Evolutionary conservation across 2,329 filamentous ascomycete species (phyloP), one percentile per base, ranked within the genome.

Genomic region (Ophiosphaerella narmari): DNA sequence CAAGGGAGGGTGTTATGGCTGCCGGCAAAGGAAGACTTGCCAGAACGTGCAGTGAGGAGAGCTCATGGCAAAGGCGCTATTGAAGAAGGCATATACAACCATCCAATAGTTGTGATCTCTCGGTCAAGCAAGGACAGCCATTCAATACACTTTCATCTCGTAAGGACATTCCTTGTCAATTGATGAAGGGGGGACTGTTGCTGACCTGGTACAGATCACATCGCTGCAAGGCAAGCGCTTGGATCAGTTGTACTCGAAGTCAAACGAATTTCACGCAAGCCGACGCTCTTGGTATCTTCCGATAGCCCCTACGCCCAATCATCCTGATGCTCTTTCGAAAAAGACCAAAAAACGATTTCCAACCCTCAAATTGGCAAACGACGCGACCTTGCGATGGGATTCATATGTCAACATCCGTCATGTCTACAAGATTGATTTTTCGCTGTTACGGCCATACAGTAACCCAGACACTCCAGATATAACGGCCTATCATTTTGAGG

Each of bases 391-490:
- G 26, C 62, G 62, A 14, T 67, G 66, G 57, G 59, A 68, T 9
- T 71, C 67, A 1, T 72, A 70, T 44, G 68, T 72, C 24, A 71
- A 72, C 37, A 61, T 71, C 12, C 60, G 66, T 9, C 57, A 70
- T 42, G 59, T 73, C 1, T 73, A 73, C 54, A 64, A 64, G 34
- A 66, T 71, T 41, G 60, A 71, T 7, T 67, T 65, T 63, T 52
- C 57, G 7, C 45, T 61, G 23, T 50, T 74, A 18, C 59, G 52
- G 26, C 32, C 57, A 6, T 72, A 71, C 26, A 43, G 48, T 5
- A 70, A 70, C 39, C 57, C 64, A 7, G 59, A 66, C 11, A 62
- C 46, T 1, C 62, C 65, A 2, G 18, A 48, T 4, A 45, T 36
- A 6, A 40, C 53, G 4, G 16, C 44, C 1, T 69, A 62, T 37